phyloP scores from a whole-genome alignment of 768 basidiomycete species.

The Terana coerulea region DNA sequence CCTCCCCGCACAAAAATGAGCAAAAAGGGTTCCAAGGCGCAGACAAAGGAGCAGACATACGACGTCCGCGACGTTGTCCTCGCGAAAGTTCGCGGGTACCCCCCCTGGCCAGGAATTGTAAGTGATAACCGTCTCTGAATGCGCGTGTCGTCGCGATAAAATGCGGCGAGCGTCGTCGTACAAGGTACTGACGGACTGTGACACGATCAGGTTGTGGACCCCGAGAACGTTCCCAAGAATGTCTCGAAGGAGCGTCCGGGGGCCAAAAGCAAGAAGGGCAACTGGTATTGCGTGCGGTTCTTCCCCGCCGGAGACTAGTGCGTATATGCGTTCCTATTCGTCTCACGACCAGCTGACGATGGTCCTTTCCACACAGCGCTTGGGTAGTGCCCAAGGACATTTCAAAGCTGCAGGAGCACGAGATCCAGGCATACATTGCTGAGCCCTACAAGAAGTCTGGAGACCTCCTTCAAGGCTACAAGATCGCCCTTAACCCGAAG shows the following conservation, averaged over 20 bases:
- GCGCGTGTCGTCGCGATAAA: constrained; percentile 14
- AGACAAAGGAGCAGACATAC: constrained; percentile 38
- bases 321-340: constrained; percentile 33
- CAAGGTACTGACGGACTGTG: constrained; percentile 4
- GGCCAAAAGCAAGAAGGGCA: constrained; percentile 56
- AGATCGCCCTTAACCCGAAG: constrained; percentile 68
- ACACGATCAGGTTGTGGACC: constrained; percentile 69
- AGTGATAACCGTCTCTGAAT: constrained; percentile 32
- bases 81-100: constrained; percentile 90
- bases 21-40: constrained; percentile 51
- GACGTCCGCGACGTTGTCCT: constrained; percentile 81
- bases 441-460: constrained; percentile 74
- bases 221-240: constrained; percentile 51
- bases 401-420: constrained; percentile 67
- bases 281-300: constrained; percentile 75
- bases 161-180: too few species aligned
- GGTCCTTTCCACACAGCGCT: constrained; percentile 45
- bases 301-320: constrained; percentile 95
- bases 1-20: constrained; percentile 29
- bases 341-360: constrained; percentile 7
- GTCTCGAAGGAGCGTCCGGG: constrained; percentile 71
- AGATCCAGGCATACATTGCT: constrained; percentile 80
- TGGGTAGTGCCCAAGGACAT: constrained; percentile 86
- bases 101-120: constrained; percentile 94
- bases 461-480: constrained; percentile 75